Conservation (phyloP, 257 asterid genomes). For the Solanum boliviense region DNA sequence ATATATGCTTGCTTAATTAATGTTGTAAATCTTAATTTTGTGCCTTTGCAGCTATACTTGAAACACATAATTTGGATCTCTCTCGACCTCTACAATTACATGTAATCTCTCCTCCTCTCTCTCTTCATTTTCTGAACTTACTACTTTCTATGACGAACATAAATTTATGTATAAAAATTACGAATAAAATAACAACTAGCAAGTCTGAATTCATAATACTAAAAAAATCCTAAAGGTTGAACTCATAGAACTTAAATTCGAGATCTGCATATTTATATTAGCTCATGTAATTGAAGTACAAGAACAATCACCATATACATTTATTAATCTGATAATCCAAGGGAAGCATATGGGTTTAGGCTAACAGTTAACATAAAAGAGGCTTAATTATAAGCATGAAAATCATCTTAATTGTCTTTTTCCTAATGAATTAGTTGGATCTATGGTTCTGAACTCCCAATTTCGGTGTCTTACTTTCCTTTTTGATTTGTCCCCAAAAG, state of each 20-base stretch:
- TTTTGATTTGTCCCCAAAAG: neutral
- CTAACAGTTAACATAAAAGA: neutral
- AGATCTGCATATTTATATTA: too few species aligned
- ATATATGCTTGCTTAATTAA: too few species aligned
- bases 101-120: neutral
- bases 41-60: neutral
- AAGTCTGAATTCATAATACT: neutral
- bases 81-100: neutral
- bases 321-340: neutral
- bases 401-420: neutral
- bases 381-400: neutral
- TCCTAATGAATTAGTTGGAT: neutral
- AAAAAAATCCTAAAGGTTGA: neutral
- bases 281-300: neutral
- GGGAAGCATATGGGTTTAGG: neutral
- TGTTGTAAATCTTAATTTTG: too few species aligned
- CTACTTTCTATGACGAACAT: neutral
- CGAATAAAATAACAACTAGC: neutral
- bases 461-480: neutral
- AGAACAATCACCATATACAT: neutral
- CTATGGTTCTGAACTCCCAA: neutral
- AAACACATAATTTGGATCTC: neutral
- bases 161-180: neutral
- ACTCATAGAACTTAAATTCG: neutral
- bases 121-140: neutral